Percentiles rank a stretch among this genome's conserved stretches.
These are phyloP conservation scores for Diaporthe destruens DNA, from an alignment of 2,329 filamentous ascomycete species.

Conservation along the genomic window DNA sequence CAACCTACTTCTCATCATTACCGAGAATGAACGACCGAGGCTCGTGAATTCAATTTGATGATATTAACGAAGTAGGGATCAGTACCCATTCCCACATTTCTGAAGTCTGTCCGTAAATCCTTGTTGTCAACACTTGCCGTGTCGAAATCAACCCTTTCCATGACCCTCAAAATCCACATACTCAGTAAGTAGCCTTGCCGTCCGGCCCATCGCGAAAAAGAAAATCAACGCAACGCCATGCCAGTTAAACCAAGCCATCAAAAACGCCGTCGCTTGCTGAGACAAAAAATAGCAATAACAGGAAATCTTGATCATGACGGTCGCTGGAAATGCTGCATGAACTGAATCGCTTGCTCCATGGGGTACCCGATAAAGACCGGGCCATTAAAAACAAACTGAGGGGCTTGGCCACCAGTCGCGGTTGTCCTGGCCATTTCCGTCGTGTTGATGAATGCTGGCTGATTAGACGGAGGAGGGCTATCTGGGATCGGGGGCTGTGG, in stretches of 20 bases:
- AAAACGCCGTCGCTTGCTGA: slow-evolving; percentile 38
- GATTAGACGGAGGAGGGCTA: slow-evolving; percentile 49
- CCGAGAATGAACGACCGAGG: no score
- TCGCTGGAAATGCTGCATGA: slow-evolving; percentile 73
- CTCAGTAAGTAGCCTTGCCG: not conserved
- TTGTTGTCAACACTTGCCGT: not conserved
- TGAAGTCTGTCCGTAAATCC: not conserved
- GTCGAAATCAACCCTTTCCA: not conserved
- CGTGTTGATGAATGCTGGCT: slow-evolving; percentile 67
- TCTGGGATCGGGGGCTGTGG: slow-evolving; percentile 44
- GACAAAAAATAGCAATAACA: not conserved
- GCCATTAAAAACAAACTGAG: slow-evolving; percentile 89
- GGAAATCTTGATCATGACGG: slow-evolving; percentile 41
- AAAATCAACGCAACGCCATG: slow-evolving; percentile 10
- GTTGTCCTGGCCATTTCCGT: slow-evolving; percentile 50
- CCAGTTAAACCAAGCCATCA: slow-evolving; percentile 1
- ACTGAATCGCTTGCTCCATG: slow-evolving; percentile 81
- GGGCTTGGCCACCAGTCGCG: slow-evolving; percentile 49
- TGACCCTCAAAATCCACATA: not conserved
- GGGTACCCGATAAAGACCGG: slow-evolving; percentile 95
- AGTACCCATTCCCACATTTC: not conserved
- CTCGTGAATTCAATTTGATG: not conserved
- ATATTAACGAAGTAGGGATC: slow-evolving; percentile 2
- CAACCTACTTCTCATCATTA: not conserved
- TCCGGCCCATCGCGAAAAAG: not conserved